phyloP scores from a whole-genome alignment of 2,329 filamentous ascomycete species.

The Hawksworthiomyces lignivorus region DNA sequence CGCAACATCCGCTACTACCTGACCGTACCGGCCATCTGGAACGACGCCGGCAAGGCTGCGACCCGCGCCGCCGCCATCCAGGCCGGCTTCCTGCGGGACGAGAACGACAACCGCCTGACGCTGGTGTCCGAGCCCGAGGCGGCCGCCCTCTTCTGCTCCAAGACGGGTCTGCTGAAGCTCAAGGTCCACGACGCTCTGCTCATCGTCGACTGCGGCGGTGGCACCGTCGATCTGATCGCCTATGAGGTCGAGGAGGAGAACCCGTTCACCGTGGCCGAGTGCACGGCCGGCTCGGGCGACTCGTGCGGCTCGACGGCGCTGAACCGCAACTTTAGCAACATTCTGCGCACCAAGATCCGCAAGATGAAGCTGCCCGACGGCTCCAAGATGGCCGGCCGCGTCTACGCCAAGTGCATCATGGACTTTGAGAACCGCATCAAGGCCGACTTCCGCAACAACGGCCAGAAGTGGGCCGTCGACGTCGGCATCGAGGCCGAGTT shows the following conservation, averaged over 20 bases:
- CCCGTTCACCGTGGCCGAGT: conserved; percentile 94
- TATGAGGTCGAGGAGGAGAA: conserved; percentile 98
- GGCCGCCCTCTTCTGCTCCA: conserved; percentile 94
- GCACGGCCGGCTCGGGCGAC: conserved; percentile 93
- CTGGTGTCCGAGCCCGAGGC: conserved; percentile 95
- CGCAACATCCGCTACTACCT: conserved; percentile 96
- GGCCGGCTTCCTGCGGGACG: conserved; percentile 89
- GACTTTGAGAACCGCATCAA: conserved; percentile 99
- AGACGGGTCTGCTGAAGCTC: conserved; percentile 89
- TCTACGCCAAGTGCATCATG: conserved; percentile 99
- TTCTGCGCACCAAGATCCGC: conserved; percentile 90
- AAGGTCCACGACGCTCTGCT: conserved; percentile 98
- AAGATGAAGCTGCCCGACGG: conserved; percentile 99
- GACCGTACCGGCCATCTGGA: conserved; percentile 99
- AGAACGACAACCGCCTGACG: conserved; percentile 94
- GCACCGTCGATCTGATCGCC: conserved; percentile 96
- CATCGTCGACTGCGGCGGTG: conserved; percentile 96
- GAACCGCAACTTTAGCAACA: conserved; percentile 98
- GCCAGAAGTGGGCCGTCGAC: conserved; percentile 98
- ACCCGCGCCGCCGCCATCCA: conserved; percentile 94
- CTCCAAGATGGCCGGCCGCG: conserved; percentile 93
- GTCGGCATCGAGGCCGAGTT: conserved; percentile 98
- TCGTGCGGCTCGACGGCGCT: conserved; percentile 97
- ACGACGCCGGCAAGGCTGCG: conserved; percentile 95
- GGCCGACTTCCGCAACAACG: conserved; percentile 98